These are phyloP conservation scores for Coemansia sp. DNA, from an alignment of 192 early-diverging fungal genomes.

Conservation along the genomic window DNA sequence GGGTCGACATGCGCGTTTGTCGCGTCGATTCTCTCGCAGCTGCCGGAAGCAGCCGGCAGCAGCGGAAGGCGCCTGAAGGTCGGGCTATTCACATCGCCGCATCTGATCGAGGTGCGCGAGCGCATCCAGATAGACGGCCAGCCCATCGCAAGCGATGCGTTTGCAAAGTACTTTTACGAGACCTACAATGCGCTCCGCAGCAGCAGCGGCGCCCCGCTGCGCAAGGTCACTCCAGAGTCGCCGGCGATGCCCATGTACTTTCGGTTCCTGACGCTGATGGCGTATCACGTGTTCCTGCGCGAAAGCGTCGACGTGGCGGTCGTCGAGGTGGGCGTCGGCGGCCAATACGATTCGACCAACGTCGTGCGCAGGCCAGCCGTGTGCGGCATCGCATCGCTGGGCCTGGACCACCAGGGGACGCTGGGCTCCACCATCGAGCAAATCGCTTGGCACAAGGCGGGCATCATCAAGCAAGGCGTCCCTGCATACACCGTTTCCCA, in stretches of 20 bases:
- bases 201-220: constrained; percentile 17
- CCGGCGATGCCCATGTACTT: constrained; percentile 77
- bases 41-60: background rate
- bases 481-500: constrained; percentile 78
- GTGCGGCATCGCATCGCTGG: constrained; percentile 78
- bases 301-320: constrained; percentile 83
- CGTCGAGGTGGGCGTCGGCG: constrained; percentile 83
- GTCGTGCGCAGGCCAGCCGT: constrained; percentile 72
- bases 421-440: constrained; percentile 73
- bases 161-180: constrained; percentile 88
- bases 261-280: constrained; percentile 86
- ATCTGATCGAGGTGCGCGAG: constrained; percentile 89
- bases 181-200: constrained; percentile 74
- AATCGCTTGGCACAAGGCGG: constrained; percentile 86
- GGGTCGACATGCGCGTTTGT: constrained; percentile 83
- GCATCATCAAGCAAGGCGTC: constrained; percentile 75
- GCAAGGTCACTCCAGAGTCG: constrained; percentile 20
- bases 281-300: constrained; percentile 82
- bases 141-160: constrained; percentile 72
- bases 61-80: constrained; percentile 31
- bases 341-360: constrained; percentile 86
- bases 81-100: constrained; percentile 93
- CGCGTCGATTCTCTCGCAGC: constrained; percentile 72
- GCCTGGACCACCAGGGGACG: constrained; percentile 72
- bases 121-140: constrained; percentile 90